Conservation (phyloP, 768 basidiomycete species). For the Hortiboletus campestris region DNA sequence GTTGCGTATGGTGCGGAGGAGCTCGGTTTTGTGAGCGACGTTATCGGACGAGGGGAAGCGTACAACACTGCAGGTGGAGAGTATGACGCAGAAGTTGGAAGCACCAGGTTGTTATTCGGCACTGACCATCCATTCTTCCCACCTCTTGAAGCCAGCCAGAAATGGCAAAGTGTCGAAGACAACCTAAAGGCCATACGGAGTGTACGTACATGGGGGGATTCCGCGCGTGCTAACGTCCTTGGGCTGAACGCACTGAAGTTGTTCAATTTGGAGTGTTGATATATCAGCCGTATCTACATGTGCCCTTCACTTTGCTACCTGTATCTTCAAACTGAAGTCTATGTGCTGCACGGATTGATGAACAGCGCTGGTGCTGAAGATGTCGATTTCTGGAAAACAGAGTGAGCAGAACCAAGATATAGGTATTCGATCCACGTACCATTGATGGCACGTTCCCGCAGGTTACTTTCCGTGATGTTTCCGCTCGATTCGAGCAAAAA, state of each 20-base stretch:
- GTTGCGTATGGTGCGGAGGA: slow-evolving; percentile 90
- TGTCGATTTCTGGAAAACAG: slow-evolving; percentile 77
- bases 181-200: slow-evolving; percentile 75
- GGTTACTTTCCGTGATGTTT: slow-evolving; percentile 86
- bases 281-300: slow-evolving; percentile 8
- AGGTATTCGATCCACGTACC: slow-evolving; percentile 45
- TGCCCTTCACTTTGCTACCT: slow-evolving; percentile 49
- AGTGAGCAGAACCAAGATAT: neutral
- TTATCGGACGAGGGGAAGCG: slow-evolving; percentile 56
- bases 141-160: slow-evolving; percentile 62
- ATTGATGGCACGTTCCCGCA: slow-evolving; percentile 76
- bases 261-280: slow-evolving; percentile 48
- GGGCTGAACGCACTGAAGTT: slow-evolving; percentile 73
- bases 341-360: slow-evolving; percentile 93
- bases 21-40: slow-evolving; percentile 71
- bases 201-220: slow-evolving; percentile 37
- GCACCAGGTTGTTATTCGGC: slow-evolving; percentile 69
- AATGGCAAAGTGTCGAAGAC: slow-evolving; percentile 84
- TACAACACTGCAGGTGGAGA: slow-evolving; percentile 40
- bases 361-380: slow-evolving; percentile 85
- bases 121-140: slow-evolving; percentile 94
- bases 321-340: slow-evolving; percentile 96
- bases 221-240: slow-evolving; percentile 62
- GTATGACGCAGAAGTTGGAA: slow-evolving; percentile 41
- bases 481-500: slow-evolving; percentile 94